Conservation (phyloP, 371 early-diverging fungal genomes). For the Choanephora cucurbitarum region DNA sequence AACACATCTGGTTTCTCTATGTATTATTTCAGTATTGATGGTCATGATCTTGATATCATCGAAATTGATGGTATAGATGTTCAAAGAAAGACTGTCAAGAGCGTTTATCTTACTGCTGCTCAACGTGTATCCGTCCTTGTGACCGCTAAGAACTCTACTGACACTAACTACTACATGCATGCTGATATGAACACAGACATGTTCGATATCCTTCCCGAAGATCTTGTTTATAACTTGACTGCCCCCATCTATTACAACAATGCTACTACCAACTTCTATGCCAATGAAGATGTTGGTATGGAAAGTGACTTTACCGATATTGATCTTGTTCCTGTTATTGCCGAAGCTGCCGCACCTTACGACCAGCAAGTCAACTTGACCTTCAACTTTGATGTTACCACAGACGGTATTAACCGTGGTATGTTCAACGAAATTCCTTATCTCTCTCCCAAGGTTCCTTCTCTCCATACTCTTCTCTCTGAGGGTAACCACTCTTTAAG, state of each 20-base stretch:
- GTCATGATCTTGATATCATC: constrained; percentile 76
- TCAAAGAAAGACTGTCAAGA: constrained; percentile 54
- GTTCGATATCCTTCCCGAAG: constrained; percentile 68
- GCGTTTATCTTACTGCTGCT: constrained; percentile 64
- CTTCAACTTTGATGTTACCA: constrained; percentile 64
- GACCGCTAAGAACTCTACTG: constrained; percentile 66
- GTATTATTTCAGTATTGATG: constrained; percentile 79
- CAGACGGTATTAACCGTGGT: constrained; percentile 80
- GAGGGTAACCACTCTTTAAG: constrained; percentile 57
- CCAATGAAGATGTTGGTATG: constrained; percentile 37
- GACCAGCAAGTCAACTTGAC: constrained; percentile 58
- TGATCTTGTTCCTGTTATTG: constrained; percentile 40
- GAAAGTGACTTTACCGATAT: constrained; percentile 54
- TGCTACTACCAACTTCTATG: constrained; percentile 34
- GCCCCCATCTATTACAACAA: constrained; percentile 58
- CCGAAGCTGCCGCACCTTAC: constrained; percentile 40
- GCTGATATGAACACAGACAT: constrained; percentile 77
- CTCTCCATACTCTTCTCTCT: constrained; percentile 68
- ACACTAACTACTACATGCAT: constrained; percentile 69
- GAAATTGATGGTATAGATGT: constrained; percentile 81
- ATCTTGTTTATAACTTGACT: constrained; percentile 50
- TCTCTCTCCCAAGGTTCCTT: constrained; percentile 65
- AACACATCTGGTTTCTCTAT: constrained; percentile 75
- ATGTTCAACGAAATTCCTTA: constrained; percentile 82
- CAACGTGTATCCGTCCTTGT: constrained; percentile 76